Percentiles rank a stretch among this genome's conserved stretches.
These are phyloP conservation scores for Cylindrotheca closterium DNA, from an alignment of 108 stramenopile genomes.

Conservation along the genomic window DNA sequence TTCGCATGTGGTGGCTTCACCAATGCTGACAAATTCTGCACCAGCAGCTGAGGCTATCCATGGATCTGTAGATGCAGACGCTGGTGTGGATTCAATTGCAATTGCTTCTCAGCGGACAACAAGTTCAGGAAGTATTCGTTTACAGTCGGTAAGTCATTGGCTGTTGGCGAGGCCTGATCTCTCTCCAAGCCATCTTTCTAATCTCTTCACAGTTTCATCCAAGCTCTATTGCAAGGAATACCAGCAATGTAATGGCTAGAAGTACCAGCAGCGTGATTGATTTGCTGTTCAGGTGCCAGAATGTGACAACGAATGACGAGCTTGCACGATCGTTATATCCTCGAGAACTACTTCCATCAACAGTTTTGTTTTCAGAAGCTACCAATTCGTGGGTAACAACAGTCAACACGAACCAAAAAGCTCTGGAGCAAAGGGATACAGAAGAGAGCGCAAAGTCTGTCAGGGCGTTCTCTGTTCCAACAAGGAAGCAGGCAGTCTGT, in stretches of 20 bases:
- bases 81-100: no score
- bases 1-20: no score
- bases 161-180: no score
- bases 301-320: background rate
- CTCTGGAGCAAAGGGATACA: slow-evolving; percentile 46
- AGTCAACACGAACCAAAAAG: slow-evolving; percentile 57
- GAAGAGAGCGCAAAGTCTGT: slow-evolving; percentile 42
- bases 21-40: no score
- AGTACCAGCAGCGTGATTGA: slow-evolving; percentile 47
- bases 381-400: slow-evolving; percentile 61
- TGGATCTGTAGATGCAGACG: background rate
- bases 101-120: no score
- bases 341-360: slow-evolving; percentile 64
- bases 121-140: no score
- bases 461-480: slow-evolving; percentile 42
- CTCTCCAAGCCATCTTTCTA: no score
- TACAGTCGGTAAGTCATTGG: no score
- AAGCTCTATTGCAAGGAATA: background rate
- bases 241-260: background rate
- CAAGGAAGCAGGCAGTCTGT: slow-evolving; percentile 43
- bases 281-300: slow-evolving; percentile 25
- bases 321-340: slow-evolving; percentile 27
- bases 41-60: background rate
- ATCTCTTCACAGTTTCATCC: background rate
- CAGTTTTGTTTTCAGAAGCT: slow-evolving; percentile 59